These are phyloP conservation scores for Xylaria hypoxylon DNA, from an alignment of 2,329 filamentous ascomycete genomes.

Conservation along the genomic window DNA sequence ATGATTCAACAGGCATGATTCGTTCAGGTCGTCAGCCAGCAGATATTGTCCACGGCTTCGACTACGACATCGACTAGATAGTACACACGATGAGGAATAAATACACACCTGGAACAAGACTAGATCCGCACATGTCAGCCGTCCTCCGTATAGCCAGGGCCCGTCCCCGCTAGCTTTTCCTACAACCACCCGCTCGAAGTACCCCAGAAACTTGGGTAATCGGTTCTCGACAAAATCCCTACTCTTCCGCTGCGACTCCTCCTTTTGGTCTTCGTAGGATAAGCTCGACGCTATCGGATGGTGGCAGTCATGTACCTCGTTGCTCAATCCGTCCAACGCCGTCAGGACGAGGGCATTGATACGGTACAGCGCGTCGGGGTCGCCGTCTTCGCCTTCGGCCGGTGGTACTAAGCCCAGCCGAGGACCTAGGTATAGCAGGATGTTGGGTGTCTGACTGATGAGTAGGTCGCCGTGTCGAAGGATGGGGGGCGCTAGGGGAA, in stretches of 20 bases:
- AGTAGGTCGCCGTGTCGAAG: conserved; percentile 71
- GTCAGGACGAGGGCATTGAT: conserved; percentile 75
- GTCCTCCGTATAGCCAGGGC: conserved; percentile 73
- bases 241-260: conserved; percentile 69
- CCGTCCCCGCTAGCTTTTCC: conserved; percentile 67
- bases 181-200: conserved; percentile 74
- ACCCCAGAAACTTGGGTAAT: conserved; percentile 78
- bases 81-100: neutral
- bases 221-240: conserved; percentile 69
- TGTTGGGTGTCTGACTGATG: conserved; percentile 78
- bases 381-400: conserved; percentile 50
- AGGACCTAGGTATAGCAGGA: conserved; percentile 76
- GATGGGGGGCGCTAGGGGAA: conserved; percentile 74
- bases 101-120: conserved; percentile 75
- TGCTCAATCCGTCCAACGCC: conserved; percentile 75
- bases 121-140: conserved; percentile 77
- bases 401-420: conserved; percentile 66
- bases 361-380: conserved; percentile 62
- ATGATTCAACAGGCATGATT: too few species aligned
- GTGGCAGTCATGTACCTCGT: conserved; percentile 80
- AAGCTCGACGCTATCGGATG: conserved; percentile 71
- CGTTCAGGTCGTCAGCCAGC: too few species aligned
- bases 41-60: too few species aligned
- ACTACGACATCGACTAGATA: too few species aligned
- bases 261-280: conserved; percentile 82